phyloP scores from a whole-genome alignment of 768 basidiomycete species.

The Boletus vermiculosoides region DNA sequence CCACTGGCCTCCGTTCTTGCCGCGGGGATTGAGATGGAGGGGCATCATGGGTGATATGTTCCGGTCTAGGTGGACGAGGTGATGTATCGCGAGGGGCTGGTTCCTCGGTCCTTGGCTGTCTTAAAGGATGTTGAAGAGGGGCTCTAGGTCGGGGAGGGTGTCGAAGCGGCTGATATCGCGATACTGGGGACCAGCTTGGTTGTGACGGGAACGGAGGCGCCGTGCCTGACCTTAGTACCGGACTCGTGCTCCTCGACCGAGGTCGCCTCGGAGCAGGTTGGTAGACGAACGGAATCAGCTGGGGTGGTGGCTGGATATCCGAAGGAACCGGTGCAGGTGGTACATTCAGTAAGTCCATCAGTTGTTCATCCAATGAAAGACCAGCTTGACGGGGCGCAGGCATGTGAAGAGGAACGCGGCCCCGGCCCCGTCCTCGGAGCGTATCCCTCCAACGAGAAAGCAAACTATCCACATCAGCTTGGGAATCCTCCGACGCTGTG shows the following conservation, averaged over 20 bases:
- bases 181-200: slow-evolving; percentile 23
- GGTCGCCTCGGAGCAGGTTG: slow-evolving; percentile 43
- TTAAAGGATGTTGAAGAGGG: neutral
- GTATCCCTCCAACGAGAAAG: slow-evolving; percentile 29
- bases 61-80: slow-evolving; percentile 11
- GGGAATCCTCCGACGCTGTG: slow-evolving; percentile 31
- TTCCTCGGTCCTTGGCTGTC: slow-evolving; percentile 1
- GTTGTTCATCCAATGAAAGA: slow-evolving; percentile 55
- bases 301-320: slow-evolving; percentile 48
- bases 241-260: slow-evolving; percentile 44
- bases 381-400: slow-evolving; percentile 44
- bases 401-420: slow-evolving; percentile 36
- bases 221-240: slow-evolving; percentile 25
- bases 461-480: slow-evolving; percentile 26
- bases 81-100: neutral
- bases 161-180: slow-evolving; percentile 7
- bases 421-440: slow-evolving; percentile 27
- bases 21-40: slow-evolving; percentile 8
- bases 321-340: slow-evolving; percentile 39
- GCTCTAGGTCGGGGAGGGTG: slow-evolving; percentile 6
- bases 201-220: slow-evolving; percentile 30
- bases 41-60: neutral
- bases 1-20: slow-evolving; percentile 18
- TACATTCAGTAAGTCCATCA: slow-evolving; percentile 59
- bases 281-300: slow-evolving; percentile 53